Conservation (phyloP, 140 eudicot species). For the Oenanthe javanica region DNA sequence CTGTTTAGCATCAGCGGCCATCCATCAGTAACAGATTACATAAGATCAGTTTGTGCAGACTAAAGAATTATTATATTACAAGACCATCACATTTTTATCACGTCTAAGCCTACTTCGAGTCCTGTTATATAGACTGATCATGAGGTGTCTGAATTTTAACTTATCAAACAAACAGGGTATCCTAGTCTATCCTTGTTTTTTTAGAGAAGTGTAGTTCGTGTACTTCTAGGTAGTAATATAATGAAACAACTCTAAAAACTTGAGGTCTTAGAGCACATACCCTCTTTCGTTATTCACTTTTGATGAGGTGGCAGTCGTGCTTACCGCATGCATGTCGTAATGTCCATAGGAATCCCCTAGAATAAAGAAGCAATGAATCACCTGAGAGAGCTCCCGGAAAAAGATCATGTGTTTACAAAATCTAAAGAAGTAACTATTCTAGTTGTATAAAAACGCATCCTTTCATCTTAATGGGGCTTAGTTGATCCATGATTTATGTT, state of each 20-base stretch:
- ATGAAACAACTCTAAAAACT: not conserved
- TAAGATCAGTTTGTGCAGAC: not conserved
- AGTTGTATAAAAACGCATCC: not conserved
- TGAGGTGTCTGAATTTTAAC: not conserved
- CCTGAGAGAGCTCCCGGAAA: not conserved
- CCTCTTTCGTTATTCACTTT: slow-evolving; percentile 38
- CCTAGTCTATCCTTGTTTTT: not conserved
- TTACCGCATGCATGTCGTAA: slow-evolving; percentile 42
- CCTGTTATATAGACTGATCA: not conserved
- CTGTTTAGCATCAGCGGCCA: slow-evolving; percentile 26
- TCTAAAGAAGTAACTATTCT: not conserved
- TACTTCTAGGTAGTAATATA: not conserved
- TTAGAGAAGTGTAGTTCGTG: not conserved
- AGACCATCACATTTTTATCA: not conserved
- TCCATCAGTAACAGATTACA: not conserved
- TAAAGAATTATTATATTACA: not conserved
- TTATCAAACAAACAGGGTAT: not conserved
- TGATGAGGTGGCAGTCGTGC: slow-evolving; percentile 39
- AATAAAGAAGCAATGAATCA: not conserved
- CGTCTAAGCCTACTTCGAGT: not conserved
- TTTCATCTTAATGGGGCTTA: not conserved
- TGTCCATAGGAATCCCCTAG: slow-evolving; percentile 51
- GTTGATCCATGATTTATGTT: no score
- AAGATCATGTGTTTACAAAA: not conserved
- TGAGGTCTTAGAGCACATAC: slow-evolving; percentile 21